Evolutionary conservation across 345 rosid genomes (phyloP).

Genomic region (Eutrema japonicum): DNA sequence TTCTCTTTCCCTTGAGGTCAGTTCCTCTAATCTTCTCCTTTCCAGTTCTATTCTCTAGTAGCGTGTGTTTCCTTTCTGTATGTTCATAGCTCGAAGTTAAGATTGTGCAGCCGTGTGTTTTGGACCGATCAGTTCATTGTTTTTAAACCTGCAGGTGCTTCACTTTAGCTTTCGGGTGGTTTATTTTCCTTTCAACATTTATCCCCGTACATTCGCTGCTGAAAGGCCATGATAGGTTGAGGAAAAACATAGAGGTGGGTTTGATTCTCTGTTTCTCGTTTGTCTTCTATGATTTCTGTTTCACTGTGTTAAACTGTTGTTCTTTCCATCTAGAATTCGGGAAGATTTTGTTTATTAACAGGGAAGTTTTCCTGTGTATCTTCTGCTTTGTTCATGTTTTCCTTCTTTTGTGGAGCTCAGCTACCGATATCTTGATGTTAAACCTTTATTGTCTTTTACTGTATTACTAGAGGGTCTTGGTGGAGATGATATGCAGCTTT

Average conservation of each 20-base stretch:
- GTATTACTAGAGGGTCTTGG: constrained; percentile 77
- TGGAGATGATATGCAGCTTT: constrained; percentile 98
- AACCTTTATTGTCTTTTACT: constrained; percentile 19
- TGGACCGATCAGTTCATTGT: constrained; percentile 11
- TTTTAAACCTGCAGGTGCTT: constrained; percentile 61
- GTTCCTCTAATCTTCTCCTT: constrained; percentile 26
- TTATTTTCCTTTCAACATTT: constrained; percentile 77
- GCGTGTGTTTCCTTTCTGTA: not conserved
- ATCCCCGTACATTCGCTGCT: constrained; percentile 76
- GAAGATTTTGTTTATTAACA: not conserved
- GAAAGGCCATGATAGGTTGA: constrained; percentile 78
- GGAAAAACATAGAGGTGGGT: constrained; percentile 89
- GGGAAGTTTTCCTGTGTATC: not conserved
- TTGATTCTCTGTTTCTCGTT: constrained; percentile 3
- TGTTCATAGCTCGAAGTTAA: not conserved
- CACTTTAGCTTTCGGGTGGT: constrained; percentile 85
- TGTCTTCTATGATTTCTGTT: not conserved
- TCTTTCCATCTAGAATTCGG: not conserved
- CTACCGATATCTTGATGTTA: not conserved
- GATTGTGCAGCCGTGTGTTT: constrained; percentile 12
- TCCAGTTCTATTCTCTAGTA: not conserved
- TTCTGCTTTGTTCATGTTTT: constrained; percentile 21
- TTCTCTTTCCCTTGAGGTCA: constrained; percentile 88
- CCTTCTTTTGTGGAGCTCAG: constrained; percentile 1
- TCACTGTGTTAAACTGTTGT: not conserved